Evolutionary conservation across 345 rosid species (phyloP), one percentile per base, ranked within the genome.

Genomic region (Salix udensis): DNA sequence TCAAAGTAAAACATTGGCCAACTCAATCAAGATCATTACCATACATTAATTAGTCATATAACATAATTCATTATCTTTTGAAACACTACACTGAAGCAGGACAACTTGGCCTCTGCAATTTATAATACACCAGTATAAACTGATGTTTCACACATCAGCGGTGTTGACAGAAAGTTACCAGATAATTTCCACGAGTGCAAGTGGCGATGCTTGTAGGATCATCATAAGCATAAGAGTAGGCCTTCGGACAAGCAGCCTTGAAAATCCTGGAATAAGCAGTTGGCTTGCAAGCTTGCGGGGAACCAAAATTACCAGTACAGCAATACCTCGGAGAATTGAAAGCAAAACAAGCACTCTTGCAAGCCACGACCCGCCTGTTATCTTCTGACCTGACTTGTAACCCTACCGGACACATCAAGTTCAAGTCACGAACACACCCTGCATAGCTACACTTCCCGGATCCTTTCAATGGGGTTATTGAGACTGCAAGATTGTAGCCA

Each of bases 191-290:
- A 21, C 89, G 81, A 2, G 90, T 84, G 80, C 98, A 96, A 44
- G 99, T 96, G 0, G 92, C 82, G 62, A 96, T 89, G 80, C 99
- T 96, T 1, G 98, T 93, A 6, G 97, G 98, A 71, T 96, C 99
- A 37, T 96, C 99, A 39, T 88, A 93, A 0, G 99, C 99, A 50
- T 96, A 96, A 2, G 98, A 91, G 69, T 96, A 96, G 1, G 99
- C 98, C 77, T 76, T 93, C 0, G 99, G 99, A 44, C 99, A 96
- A 65, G 99, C 99, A 0, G 88, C 74, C 91, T 96, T 96, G 78
- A 96, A 96, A 30, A 93, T 87, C 88, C 68, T 89, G 4, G 99
- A 96, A 79, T 96, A 96, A 0, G 94, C 92, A 0, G 99, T 93
- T 5, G 98, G 99, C 78, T 93, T 92, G 82, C 99, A 93, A 0